A percentile compares a stretch with the other conserved stretches of the same genome.
These are phyloP conservation scores for Fusarium avenaceum DNA, from an alignment of 2,329 filamentous ascomycete genomes.

Conservation along the genomic window DNA sequence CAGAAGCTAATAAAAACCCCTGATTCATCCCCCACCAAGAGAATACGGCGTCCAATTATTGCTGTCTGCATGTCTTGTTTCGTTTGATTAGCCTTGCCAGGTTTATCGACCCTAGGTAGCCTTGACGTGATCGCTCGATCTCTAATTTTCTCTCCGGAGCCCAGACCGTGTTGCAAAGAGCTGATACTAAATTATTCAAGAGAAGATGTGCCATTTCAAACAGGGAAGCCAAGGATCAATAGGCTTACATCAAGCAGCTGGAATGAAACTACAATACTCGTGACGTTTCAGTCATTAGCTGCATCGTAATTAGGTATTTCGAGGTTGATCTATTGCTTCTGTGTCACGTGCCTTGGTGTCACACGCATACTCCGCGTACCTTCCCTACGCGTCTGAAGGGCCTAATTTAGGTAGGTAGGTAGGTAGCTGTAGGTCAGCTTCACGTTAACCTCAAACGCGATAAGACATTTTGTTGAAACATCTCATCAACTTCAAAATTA, in stretches of 20 bases:
- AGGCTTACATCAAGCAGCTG: conserved; percentile 1
- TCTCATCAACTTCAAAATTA: conserved; percentile 4
- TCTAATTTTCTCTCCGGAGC: conserved; percentile 12
- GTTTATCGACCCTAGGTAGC: conserved; percentile 25
- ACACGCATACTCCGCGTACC: conserved; percentile 30
- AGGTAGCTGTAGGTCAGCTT: not conserved
- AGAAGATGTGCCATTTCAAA: not conserved
- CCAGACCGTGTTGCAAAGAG: not conserved
- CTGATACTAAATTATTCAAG: not conserved
- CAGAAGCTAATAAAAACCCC: conserved; percentile 32
- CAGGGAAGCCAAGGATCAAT: not conserved
- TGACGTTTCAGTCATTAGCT: not conserved
- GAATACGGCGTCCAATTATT: conserved; percentile 35
- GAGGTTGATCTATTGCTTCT: conserved; percentile 3
- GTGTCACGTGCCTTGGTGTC: conserved; percentile 48
- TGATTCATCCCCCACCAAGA: conserved; percentile 31
- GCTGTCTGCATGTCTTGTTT: conserved; percentile 34
- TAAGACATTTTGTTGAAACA: not conserved
- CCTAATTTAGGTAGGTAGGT: no score
- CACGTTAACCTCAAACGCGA: conserved; percentile 14
- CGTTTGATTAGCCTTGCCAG: conserved; percentile 40
- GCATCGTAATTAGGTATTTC: not conserved
- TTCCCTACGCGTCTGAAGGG: conserved; percentile 23
- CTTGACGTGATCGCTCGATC: conserved; percentile 39
- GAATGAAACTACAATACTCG: not conserved